A percentile compares a stretch with the other conserved stretches of the same genome.
These are phyloP conservation scores for Alternaria ethzedia DNA, from an alignment of 2,329 filamentous ascomycete genomes.

Conservation along the genomic window DNA sequence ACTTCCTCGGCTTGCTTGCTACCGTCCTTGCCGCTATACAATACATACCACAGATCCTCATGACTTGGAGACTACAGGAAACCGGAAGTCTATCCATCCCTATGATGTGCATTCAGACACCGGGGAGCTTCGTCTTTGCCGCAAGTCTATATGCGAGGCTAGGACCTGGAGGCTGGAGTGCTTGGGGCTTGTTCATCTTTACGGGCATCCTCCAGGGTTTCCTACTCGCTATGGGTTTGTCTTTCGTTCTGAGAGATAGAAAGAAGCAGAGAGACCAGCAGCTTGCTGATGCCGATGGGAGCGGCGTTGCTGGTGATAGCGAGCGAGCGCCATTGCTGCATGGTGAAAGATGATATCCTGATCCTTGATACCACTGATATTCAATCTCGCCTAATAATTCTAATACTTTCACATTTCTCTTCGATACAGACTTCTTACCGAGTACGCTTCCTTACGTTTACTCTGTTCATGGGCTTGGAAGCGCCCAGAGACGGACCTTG, in stretches of 20 bases:
- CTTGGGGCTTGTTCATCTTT: conserved; percentile 89
- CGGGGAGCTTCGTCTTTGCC: conserved; percentile 88
- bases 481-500: not conserved
- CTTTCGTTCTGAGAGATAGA: conserved; percentile 67
- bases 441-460: not conserved
- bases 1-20: conserved; percentile 80
- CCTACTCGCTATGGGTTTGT: conserved; percentile 79
- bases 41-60: conserved; percentile 94
- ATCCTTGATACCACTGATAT: not conserved
- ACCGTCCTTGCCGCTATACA: conserved; percentile 83
- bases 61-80: conserved; percentile 82
- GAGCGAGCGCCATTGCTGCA: conserved; percentile 10
- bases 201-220: conserved; percentile 85
- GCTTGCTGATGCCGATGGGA: not conserved
- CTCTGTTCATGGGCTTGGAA: not conserved
- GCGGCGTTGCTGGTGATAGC: not conserved
- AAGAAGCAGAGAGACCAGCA: conserved; percentile 17
- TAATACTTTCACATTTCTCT: not conserved
- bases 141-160: conserved; percentile 80
- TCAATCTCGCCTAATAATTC: not conserved
- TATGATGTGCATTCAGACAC: conserved; percentile 98
- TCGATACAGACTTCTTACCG: not conserved
- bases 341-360: not conserved
- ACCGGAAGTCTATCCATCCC: conserved; percentile 91
- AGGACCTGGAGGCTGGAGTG: conserved; percentile 87